Evolutionary conservation across 768 basidiomycete species (phyloP), one percentile per base, ranked within the genome.

Genomic region (Phylloporus scabripes): DNA sequence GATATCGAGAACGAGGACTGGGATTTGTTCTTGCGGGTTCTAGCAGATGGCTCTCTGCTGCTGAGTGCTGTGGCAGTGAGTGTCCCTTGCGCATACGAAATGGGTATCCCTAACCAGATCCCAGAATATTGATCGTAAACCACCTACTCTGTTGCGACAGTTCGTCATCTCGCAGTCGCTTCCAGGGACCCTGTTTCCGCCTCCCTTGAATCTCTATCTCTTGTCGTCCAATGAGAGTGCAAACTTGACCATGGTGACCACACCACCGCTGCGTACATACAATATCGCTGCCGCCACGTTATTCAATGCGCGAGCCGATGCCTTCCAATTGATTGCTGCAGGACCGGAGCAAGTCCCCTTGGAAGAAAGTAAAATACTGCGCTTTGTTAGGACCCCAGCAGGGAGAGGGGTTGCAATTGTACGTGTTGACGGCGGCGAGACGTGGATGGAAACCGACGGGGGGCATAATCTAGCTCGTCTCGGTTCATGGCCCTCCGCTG

Each of bases 41-140:
- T 88, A 8, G 70, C 67, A 8, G 86, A 92, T 67, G 84, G 88
- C 7, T 85, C 87, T n/a, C 61, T 88, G 14, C 70, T 87, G 8
- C 69, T 91, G 40, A 82, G 78, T 37, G 87, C 85, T 9, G 74
- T 92, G 32, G 80, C 82, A 49, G 89, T 89, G 65, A 64, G 86
- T 29, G 42, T 42, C 56, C 24, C 38, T 51, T 24, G 18, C 41
- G n/a, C 14, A 46, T 31, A 36, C 24, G 40, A 32, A 20, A 29
- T 7, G 32, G 34, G 14, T 18, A 44, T 15, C 14, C 37, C 39
- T 61, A 17, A 60, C 40, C 23, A 46, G 36, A 38, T 37, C 38
- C 28, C 54, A 94, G 92, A 92, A 95, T 67, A 81, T 96, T 55
- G 92, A 95, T 60, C 76, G 87, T 14, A 79, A 85, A 56, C 93